Evolutionary conservation across 2,329 filamentous ascomycete species (phyloP).

Genomic region (Aspergillus fumigatiaffinis): DNA sequence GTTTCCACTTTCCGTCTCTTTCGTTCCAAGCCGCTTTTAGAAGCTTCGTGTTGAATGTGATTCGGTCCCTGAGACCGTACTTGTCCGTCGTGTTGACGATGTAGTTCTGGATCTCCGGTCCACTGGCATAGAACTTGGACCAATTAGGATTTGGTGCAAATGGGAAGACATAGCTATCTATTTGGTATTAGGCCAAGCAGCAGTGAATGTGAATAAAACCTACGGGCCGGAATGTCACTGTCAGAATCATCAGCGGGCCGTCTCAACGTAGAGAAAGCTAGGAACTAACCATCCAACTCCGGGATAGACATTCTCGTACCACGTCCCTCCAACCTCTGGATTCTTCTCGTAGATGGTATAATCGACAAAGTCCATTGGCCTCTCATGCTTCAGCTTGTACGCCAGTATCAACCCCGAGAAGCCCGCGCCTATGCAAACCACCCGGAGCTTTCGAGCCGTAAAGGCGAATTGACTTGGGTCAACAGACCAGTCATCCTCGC

Average conservation of each 20-base stretch:
- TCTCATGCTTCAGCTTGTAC: slow-evolving; percentile 37
- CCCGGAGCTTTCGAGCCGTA: slow-evolving; percentile 12
- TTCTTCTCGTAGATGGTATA: slow-evolving; percentile 24
- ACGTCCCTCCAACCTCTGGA: slow-evolving; percentile 23
- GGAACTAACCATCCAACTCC: slow-evolving; percentile 28
- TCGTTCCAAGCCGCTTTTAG: slow-evolving; percentile 36
- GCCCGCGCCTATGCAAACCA: slow-evolving; percentile 25
- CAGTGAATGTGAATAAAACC: background rate
- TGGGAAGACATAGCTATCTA: slow-evolving; percentile 38
- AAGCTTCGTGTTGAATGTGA: slow-evolving; percentile 38
- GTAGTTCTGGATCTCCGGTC: slow-evolving; percentile 42
- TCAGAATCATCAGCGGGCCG: background rate
- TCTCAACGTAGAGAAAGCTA: background rate
- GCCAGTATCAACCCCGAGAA: slow-evolving; percentile 36
- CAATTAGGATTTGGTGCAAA: slow-evolving; percentile 43
- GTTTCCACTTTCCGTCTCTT: slow-evolving; percentile 9
- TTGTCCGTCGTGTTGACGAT: slow-evolving; percentile 37
- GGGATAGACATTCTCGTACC: slow-evolving; percentile 23
- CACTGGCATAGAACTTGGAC: slow-evolving; percentile 37
- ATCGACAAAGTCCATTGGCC: slow-evolving; percentile 9
- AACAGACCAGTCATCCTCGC: background rate
- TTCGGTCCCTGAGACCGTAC: slow-evolving; percentile 35
- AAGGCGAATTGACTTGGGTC: slow-evolving; percentile 7
- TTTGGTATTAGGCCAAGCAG: background rate
- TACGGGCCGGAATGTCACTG: slow-evolving; percentile 13